phyloP scores from a whole-genome alignment of 2,329 filamentous ascomycete species.

The Fusarium sp. region DNA sequence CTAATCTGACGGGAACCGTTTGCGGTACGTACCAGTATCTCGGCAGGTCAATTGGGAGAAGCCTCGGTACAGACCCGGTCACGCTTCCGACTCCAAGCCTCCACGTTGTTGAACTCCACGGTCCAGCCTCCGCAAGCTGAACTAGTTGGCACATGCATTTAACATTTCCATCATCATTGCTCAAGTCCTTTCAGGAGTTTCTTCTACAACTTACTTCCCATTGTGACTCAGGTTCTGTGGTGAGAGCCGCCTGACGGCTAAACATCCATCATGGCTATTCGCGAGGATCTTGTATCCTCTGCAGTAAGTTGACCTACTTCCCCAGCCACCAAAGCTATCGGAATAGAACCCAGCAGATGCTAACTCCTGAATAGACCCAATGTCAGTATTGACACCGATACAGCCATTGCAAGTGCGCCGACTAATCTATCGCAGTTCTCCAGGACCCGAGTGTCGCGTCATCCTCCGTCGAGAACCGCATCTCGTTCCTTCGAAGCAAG shows the following conservation, averaged over 20 bases:
- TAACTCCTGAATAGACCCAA: slow-evolving; percentile 47
- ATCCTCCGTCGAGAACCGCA: slow-evolving; percentile 89
- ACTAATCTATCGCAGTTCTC: slow-evolving; percentile 68
- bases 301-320: slow-evolving; percentile 62
- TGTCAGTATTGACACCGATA: slow-evolving; percentile 47
- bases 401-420: background rate
- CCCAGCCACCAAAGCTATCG: slow-evolving; percentile 2
- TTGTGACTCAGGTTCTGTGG: slow-evolving; percentile 34
- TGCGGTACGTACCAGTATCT: slow-evolving; percentile 23
- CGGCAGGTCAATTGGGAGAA: slow-evolving; percentile 27
- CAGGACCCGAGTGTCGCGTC: slow-evolving; percentile 91
- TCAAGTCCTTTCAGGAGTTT: slow-evolving; percentile 1
- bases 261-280: slow-evolving; percentile 73
- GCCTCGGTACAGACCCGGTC: slow-evolving; percentile 46
- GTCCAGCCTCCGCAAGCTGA: slow-evolving; percentile 30
- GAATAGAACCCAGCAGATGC: slow-evolving; percentile 14
- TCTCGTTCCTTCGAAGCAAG: slow-evolving; percentile 94
- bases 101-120: slow-evolving; percentile 30
- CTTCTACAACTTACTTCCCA: slow-evolving; percentile 2
- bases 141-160: slow-evolving; percentile 44
- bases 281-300: slow-evolving; percentile 90
- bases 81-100: slow-evolving; percentile 41
- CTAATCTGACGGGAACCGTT: background rate
- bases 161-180: slow-evolving; percentile 30
- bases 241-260: slow-evolving; percentile 31